phyloP scores from a whole-genome alignment of 1,139 yeast genomes.

The Debaryomycetaceae sp. region DNA sequence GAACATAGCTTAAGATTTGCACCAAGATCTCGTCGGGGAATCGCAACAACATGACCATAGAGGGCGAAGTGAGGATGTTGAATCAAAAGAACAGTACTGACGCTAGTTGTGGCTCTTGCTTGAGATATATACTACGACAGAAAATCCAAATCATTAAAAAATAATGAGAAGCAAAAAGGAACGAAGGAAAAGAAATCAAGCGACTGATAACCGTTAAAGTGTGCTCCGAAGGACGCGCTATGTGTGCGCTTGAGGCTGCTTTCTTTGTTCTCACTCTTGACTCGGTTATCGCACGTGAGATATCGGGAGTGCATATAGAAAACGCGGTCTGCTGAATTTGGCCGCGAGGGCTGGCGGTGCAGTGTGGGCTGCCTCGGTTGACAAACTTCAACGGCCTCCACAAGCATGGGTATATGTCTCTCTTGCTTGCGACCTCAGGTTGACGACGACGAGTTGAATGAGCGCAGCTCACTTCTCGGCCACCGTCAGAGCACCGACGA shows the following conservation, averaged over 20 bases:
- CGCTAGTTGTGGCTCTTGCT: too few species aligned
- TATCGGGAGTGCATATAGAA: too few species aligned
- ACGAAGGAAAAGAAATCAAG: background rate
- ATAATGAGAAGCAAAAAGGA: slow-evolving; percentile 1
- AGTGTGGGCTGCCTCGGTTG: background rate
- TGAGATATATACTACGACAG: too few species aligned
- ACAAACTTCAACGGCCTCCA: background rate
- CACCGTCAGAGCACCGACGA: slow-evolving; percentile 31
- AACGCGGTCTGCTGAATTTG: too few species aligned
- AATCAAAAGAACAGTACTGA: too few species aligned
- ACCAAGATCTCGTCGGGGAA: slow-evolving; percentile 7
- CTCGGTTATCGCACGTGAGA: too few species aligned
- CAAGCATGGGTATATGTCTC: slow-evolving; percentile 44
- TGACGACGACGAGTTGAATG: slow-evolving; percentile 39
- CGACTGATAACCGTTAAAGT: too few species aligned
- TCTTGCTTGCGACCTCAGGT: slow-evolving; percentile 39
- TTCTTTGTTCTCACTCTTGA: too few species aligned
- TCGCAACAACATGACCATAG: background rate
- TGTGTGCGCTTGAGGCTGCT: too few species aligned
- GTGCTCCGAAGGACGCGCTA: too few species aligned
- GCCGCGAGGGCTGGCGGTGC: too few species aligned
- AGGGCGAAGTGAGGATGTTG: too few species aligned
- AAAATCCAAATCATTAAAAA: background rate
- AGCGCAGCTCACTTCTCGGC: slow-evolving; percentile 33
- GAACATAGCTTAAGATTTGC: slow-evolving; percentile 4